These are phyloP conservation scores for Pseudogymnoascus sp. DNA, from an alignment of 2,329 filamentous ascomycete species.

Conservation along the genomic window DNA sequence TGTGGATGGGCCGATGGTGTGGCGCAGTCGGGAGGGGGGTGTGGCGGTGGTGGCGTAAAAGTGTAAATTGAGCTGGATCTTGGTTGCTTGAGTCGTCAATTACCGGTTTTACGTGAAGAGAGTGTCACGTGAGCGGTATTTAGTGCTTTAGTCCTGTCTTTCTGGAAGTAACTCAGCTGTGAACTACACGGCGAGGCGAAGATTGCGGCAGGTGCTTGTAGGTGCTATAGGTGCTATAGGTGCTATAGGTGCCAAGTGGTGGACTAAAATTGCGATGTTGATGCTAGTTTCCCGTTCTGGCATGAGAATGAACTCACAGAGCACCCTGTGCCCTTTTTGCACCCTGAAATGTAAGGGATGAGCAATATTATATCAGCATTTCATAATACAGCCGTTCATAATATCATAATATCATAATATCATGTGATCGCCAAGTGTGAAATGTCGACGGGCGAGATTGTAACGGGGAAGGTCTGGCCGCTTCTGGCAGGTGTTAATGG, in stretches of 20 bases:
- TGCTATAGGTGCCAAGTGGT: not conserved
- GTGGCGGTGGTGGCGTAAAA: not conserved
- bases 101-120: not conserved
- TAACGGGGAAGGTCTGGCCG: not conserved
- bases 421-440: not conserved
- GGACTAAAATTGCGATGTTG: not conserved
- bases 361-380: not conserved
- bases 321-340: not conserved
- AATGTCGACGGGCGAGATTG: not conserved
- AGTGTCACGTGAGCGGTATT: not conserved
- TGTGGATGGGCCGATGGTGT: not conserved
- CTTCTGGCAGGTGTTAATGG: not conserved
- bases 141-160: too few species aligned
- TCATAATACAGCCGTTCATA: not conserved
- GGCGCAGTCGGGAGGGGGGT: not conserved
- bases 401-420: not conserved
- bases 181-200: too few species aligned
- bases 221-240: not conserved
- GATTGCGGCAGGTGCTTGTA: not conserved
- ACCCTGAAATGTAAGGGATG: not conserved
- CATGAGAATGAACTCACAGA: not conserved
- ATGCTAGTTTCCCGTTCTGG: not conserved
- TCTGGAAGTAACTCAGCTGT: not conserved
- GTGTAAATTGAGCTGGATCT: not conserved
- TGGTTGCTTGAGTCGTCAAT: not conserved